These are phyloP conservation scores for Ogataea polymorpha DNA, from an alignment of 805 yeast species.

Conservation along the genomic window DNA sequence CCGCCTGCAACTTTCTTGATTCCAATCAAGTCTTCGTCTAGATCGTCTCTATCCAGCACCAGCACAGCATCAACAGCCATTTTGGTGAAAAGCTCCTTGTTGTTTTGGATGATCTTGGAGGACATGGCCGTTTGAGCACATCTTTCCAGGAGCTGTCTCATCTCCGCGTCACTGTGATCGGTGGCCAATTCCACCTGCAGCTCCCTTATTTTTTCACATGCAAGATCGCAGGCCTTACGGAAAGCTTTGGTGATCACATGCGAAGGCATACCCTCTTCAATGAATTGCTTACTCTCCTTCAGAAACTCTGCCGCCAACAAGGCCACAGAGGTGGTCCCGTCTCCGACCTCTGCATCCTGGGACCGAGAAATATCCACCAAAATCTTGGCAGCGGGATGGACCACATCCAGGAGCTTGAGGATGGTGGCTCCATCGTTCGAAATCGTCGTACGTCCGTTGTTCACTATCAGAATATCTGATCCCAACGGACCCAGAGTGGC, in stretches of 20 bases:
- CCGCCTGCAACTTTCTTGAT: constrained; percentile 96
- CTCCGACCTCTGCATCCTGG: constrained; percentile 98
- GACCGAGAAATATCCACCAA: constrained; percentile 92
- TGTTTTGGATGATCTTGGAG: constrained; percentile 84
- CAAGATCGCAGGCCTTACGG: constrained; percentile 75
- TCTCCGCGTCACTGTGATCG: constrained; percentile 50
- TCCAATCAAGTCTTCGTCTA: constrained; percentile 89
- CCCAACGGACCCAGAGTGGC: constrained; percentile 98
- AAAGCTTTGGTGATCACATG: constrained; percentile 86
- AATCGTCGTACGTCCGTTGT: constrained; percentile 84
- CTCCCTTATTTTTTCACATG: constrained; percentile 69
- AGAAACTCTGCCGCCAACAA: constrained; percentile 91
- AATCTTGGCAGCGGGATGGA: constrained; percentile 97
- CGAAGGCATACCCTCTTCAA: constrained; percentile 95
- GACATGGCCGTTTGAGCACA: constrained; percentile 98
- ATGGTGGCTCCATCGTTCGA: constrained; percentile 99
- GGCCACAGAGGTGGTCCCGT: constrained; percentile 96
- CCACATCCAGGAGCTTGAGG: constrained; percentile 84
- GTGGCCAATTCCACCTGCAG: constrained; percentile 62
- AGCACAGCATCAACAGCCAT: constrained; percentile 97
- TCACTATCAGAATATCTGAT: constrained; percentile 88
- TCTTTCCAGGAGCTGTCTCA: constrained; percentile 75
- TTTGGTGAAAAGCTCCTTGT: constrained; percentile 85
- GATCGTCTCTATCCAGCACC: constrained; percentile 75
- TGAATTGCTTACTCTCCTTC: constrained; percentile 84